Evolutionary conservation across 306 rosid genomes (phyloP).

Genomic region (Argentina anserina): DNA sequence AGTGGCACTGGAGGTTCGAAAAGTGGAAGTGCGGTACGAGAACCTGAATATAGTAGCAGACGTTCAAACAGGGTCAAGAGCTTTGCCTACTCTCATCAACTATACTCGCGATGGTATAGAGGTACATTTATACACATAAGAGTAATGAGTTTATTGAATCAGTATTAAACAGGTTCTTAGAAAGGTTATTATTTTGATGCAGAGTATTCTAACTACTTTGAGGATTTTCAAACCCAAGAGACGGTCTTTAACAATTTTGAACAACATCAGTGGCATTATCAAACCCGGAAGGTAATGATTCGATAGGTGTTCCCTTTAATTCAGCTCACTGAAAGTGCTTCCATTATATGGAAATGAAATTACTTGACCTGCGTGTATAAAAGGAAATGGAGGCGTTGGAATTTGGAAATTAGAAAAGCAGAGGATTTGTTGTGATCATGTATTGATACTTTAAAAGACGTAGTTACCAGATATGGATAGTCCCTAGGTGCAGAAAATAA

Average conservation of each 20-base stretch:
- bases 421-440: neutral
- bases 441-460: neutral
- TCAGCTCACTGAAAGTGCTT: neutral
- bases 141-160: neutral
- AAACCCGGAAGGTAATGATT: slow-evolving; percentile 65
- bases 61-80: slow-evolving; percentile 63
- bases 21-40: slow-evolving; percentile 53
- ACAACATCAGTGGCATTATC: slow-evolving; percentile 53
- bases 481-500: neutral
- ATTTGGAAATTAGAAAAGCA: neutral
- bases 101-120: slow-evolving; percentile 44
- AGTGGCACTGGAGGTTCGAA: slow-evolving; percentile 65
- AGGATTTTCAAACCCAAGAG: slow-evolving; percentile 42
- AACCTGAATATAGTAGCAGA: slow-evolving; percentile 56
- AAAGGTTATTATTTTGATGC: slow-evolving; percentile 2
- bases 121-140: slow-evolving; percentile 31
- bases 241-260: slow-evolving; percentile 56
- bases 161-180: neutral
- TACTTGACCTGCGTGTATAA: neutral
- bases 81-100: slow-evolving; percentile 63
- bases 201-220: slow-evolving; percentile 45
- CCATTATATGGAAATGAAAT: neutral
- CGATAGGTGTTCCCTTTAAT: neutral
- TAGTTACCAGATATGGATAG: neutral
- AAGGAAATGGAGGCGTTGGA: neutral